Percentiles rank a stretch among this genome's conserved stretches.
Conservation (phyloP, 805 yeast species). For the Candida coquimbonensis region DNA sequence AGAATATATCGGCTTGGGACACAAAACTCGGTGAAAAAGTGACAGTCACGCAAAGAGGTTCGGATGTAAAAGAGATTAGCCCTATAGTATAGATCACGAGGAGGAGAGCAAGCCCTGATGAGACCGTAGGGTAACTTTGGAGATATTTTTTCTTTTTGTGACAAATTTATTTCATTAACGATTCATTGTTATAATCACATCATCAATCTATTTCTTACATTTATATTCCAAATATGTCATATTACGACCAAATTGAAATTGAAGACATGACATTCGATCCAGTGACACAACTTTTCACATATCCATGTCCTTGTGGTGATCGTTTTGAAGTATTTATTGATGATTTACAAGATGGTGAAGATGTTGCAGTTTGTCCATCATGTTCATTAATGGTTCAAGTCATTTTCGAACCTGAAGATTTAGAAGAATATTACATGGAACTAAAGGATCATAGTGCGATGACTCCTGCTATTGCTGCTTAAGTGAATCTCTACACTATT, state of each 20-base stretch:
- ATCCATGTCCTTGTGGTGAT: constrained; percentile 99
- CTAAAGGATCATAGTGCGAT: constrained; percentile 21
- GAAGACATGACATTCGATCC: constrained; percentile 94
- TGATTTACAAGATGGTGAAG: constrained; percentile 86
- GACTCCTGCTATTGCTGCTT: constrained; percentile 17
- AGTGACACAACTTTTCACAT: constrained; percentile 71
- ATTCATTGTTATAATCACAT: too few species aligned
- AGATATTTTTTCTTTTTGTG: not conserved
- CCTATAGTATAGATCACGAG: not conserved
- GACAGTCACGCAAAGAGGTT: not conserved
- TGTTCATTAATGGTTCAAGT: constrained; percentile 92
- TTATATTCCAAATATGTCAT: constrained; percentile 31
- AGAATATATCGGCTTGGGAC: not conserved
- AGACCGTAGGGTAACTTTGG: not conserved
- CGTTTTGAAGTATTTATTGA: constrained; percentile 78
- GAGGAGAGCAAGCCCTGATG: not conserved
- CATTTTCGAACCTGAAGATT: constrained; percentile 62
- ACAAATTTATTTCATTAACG: not conserved
- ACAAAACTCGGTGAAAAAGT: not conserved
- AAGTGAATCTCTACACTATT: not conserved
- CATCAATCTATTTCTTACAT: too few species aligned
- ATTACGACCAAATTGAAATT: constrained; percentile 92
- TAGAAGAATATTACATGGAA: constrained; percentile 35
- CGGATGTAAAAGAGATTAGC: not conserved
- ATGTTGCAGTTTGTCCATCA: constrained; percentile 93